phyloP scores from a whole-genome alignment of 306 rosid genomes.

The Prunus dulcis region DNA sequence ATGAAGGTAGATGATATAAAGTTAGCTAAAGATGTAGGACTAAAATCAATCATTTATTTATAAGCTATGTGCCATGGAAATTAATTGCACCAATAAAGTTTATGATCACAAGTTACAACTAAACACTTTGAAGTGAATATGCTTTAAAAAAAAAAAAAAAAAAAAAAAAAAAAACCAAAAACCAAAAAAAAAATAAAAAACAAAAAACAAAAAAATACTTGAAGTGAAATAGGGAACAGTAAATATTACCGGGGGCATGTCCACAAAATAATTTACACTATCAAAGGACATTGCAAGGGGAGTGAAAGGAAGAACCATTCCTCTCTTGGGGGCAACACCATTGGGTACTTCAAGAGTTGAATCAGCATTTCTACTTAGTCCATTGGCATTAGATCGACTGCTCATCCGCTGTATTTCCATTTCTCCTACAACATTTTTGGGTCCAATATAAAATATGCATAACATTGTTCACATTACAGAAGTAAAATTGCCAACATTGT shows the following conservation, averaged over 20 bases:
- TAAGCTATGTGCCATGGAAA: no score
- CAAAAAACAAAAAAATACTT: no score
- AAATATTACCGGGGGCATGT: conserved; percentile 90
- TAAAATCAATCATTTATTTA: no score
- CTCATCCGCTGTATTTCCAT: conserved; percentile 65
- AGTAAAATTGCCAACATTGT: not conserved
- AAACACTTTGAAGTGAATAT: not conserved
- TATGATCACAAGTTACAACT: not conserved
- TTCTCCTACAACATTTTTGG: conserved; percentile 56
- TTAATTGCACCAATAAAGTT: no score
- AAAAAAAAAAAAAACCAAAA: no score
- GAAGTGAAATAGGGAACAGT: conserved; percentile 9
- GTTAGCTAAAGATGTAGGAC: not conserved
- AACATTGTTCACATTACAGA: conserved; percentile 6
- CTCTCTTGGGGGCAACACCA: conserved; percentile 70
- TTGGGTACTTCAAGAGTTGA: conserved; percentile 39
- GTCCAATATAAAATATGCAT: conserved; percentile 18
- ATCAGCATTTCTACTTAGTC: conserved; percentile 42
- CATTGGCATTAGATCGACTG: conserved; percentile 48
- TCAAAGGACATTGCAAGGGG: conserved; percentile 97
- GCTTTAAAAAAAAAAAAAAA: no score
- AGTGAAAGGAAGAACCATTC: conserved; percentile 92
- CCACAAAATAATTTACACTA: conserved; percentile 74
- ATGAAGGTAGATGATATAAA: not conserved
- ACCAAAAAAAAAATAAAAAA: no score